Evolutionary conservation across 2,329 filamentous ascomycete species (phyloP).

Genomic region (Curvularia spicifera): DNA sequence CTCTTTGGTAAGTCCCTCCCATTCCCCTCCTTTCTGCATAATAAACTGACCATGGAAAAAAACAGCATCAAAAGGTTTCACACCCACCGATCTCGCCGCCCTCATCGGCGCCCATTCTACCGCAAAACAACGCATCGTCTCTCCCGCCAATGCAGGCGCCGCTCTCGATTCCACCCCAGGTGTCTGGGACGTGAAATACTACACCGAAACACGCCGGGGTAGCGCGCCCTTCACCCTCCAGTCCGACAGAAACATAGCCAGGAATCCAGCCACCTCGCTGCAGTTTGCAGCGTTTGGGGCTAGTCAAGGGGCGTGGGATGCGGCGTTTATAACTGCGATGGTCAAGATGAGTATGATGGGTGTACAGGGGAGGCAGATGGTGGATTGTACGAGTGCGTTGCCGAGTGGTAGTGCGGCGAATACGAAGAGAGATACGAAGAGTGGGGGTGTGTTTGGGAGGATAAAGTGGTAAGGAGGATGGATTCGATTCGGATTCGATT

Average conservation of each 20-base stretch:
- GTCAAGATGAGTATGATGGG: conserved; percentile 47
- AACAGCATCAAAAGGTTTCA: conserved; percentile 45
- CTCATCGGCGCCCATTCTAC: conserved; percentile 49
- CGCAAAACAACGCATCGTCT: conserved; percentile 38
- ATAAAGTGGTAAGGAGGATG: conserved; percentile 23
- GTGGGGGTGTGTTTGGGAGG: conserved; percentile 36
- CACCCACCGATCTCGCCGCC: conserved; percentile 47
- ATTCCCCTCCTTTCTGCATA: neutral
- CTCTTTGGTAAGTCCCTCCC: conserved; percentile 36
- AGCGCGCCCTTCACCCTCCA: conserved; percentile 40
- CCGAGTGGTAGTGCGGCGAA: conserved; percentile 29
- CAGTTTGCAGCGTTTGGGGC: conserved; percentile 34
- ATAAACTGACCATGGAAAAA: neutral
- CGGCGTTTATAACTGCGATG: conserved; percentile 46
- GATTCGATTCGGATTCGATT: no score
- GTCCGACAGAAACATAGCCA: conserved; percentile 39
- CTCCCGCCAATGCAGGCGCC: conserved; percentile 34
- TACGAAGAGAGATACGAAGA: conserved; percentile 43
- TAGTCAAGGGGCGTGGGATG: conserved; percentile 40
- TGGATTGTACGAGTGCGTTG: conserved; percentile 45
- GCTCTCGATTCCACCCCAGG: conserved; percentile 47
- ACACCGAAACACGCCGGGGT: conserved; percentile 39
- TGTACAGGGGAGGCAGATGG: conserved; percentile 27
- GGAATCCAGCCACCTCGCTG: conserved; percentile 27
- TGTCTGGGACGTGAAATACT: conserved; percentile 48